Percentiles rank a stretch among this genome's conserved stretches.
Evolutionary conservation across 1,284 basidiomycete genomes (phyloP).

Genomic region (Ganoderma lucidum): DNA sequence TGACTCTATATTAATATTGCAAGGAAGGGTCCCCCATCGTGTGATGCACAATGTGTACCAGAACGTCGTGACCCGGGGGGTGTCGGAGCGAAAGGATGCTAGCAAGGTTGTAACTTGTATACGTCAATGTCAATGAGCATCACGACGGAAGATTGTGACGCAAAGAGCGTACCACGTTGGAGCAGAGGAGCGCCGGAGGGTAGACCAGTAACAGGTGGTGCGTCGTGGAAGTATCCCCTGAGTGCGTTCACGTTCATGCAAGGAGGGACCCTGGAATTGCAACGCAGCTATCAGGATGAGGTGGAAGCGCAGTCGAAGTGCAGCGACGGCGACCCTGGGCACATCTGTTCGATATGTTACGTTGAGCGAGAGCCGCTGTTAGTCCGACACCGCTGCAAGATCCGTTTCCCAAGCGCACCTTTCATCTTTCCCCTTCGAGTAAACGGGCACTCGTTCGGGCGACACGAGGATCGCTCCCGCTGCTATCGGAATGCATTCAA

Average conservation of each 20-base stretch:
- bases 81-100: not conserved
- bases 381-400: not conserved
- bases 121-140: not conserved
- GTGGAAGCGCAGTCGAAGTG: not conserved
- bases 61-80: not conserved
- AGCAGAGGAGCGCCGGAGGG: not conserved
- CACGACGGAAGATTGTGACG: not conserved
- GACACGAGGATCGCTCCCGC: slow-evolving; percentile 1
- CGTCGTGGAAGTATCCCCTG: not conserved
- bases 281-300: not conserved
- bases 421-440: not conserved
- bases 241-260: not conserved
- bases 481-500: not conserved
- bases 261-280: not conserved
- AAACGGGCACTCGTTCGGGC: not conserved
- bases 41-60: not conserved
- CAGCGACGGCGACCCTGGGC: not conserved
- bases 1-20: not conserved
- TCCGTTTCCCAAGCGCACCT: not conserved
- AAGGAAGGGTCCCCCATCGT: not conserved
- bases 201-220: not conserved
- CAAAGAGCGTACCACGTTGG: not conserved
- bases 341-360: not conserved
- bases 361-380: slow-evolving; percentile 1
- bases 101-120: not conserved